Evolutionary conservation across 2,329 filamentous ascomycete species (phyloP).

Genomic region (Dactylellina sp.): DNA sequence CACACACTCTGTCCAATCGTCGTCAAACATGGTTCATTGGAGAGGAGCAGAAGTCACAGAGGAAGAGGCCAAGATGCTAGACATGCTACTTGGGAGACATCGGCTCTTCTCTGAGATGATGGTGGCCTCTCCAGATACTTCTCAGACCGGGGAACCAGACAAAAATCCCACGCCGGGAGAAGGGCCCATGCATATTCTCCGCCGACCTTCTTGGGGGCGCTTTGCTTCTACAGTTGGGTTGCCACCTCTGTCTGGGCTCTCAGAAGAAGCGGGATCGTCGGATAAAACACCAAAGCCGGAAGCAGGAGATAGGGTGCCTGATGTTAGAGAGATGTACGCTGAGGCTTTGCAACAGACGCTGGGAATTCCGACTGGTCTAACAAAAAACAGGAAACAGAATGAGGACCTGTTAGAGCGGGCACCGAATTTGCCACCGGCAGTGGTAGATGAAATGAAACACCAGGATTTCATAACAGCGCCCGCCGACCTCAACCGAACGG

Average conservation of each 20-base stretch:
- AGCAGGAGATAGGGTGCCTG: constrained; percentile 13
- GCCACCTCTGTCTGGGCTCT: constrained; percentile 40
- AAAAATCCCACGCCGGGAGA: constrained; percentile 24
- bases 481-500: constrained; percentile 15
- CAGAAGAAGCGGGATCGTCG: constrained; percentile 29
- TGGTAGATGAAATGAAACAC: constrained; percentile 21
- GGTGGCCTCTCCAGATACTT: constrained; percentile 29
- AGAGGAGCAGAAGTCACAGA: constrained; percentile 50
- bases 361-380: constrained; percentile 24
- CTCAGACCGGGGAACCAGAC: constrained; percentile 24
- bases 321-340: constrained; percentile 43
- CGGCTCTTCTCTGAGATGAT: constrained; percentile 47
- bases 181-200: constrained; percentile 26
- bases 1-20: constrained; percentile 1
- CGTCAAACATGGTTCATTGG: constrained; percentile 44
- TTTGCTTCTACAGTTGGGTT: constrained; percentile 47
- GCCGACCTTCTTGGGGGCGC: constrained; percentile 47
- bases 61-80: constrained; percentile 51
- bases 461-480: constrained; percentile 45
- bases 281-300: constrained; percentile 26
- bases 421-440: constrained; percentile 17
- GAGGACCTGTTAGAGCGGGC: constrained; percentile 18
- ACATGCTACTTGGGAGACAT: constrained; percentile 46
- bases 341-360: constrained; percentile 40
- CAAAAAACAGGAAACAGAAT: constrained; percentile 26